These are phyloP conservation scores for Geum urbanum DNA, from an alignment of 306 rosid genomes.

Conservation along the genomic window DNA sequence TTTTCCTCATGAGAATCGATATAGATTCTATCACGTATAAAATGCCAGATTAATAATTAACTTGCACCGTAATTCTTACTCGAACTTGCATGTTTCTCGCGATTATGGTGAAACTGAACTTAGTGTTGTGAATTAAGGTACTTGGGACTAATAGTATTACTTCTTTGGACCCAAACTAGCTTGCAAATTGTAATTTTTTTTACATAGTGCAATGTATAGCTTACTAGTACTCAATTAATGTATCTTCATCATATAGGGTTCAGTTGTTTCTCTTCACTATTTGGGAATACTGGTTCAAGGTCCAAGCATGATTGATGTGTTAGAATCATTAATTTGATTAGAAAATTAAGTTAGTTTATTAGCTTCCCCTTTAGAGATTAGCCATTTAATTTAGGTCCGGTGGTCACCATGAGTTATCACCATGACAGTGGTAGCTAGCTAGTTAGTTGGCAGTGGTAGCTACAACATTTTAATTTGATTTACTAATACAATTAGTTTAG, in stretches of 20 bases:
- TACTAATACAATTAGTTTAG: background rate
- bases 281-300: background rate
- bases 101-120: background rate
- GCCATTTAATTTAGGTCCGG: background rate
- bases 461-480: background rate
- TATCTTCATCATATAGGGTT: no score
- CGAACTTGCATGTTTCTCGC: no score
- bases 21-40: no score
- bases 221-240: no score
- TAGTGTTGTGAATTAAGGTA: background rate
- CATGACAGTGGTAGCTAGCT: slow-evolving; percentile 2
- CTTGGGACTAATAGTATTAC: background rate
- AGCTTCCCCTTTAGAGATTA: no score
- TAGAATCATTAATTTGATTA: background rate
- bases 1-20: no score
- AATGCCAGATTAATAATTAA: no score
- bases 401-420: background rate
- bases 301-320: background rate
- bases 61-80: no score
- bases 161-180: background rate
- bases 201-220: no score
- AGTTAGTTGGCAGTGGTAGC: slow-evolving; percentile 6
- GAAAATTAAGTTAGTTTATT: background rate
- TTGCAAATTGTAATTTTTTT: no score
- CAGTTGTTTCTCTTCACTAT: no score